Percentiles rank a stretch among this genome's conserved stretches.
These are phyloP conservation scores for Porpolomopsis calyptriformis DNA, from an alignment of 768 basidiomycete species.

Conservation along the genomic window DNA sequence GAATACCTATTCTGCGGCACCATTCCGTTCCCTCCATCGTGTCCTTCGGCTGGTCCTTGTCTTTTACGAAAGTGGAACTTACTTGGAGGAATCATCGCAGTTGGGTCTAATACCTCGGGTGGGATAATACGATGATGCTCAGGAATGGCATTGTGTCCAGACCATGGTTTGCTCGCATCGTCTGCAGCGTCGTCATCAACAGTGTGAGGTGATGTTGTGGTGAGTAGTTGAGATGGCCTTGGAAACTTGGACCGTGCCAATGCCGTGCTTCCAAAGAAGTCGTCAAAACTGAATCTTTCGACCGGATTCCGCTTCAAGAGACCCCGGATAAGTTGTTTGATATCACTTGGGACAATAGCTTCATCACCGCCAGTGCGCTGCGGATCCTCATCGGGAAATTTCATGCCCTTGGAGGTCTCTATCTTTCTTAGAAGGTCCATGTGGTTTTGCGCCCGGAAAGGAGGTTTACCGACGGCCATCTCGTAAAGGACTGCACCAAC, in stretches of 20 bases:
- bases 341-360: slow-evolving; percentile 60
- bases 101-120: slow-evolving; percentile 71
- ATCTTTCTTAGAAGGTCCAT: slow-evolving; percentile 92
- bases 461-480: slow-evolving; percentile 87
- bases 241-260: slow-evolving; percentile 72
- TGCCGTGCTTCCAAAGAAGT: slow-evolving; percentile 80
- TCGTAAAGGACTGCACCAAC: slow-evolving; percentile 96
- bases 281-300: slow-evolving; percentile 81
- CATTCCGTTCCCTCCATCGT: slow-evolving; percentile 14
- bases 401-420: slow-evolving; percentile 81
- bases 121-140: slow-evolving; percentile 67
- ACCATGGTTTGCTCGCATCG: slow-evolving; percentile 23
- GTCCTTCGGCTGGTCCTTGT: slow-evolving; percentile 16
- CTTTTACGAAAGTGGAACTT: slow-evolving; percentile 59
- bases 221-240: slow-evolving; percentile 24
- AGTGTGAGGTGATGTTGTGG: background rate
- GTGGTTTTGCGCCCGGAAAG: slow-evolving; percentile 92
- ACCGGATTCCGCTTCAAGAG: slow-evolving; percentile 75
- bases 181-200: slow-evolving; percentile 20
- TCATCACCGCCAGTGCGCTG: slow-evolving; percentile 38
- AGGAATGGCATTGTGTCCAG: slow-evolving; percentile 41
- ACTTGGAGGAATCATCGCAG: slow-evolving; percentile 73
- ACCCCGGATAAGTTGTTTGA: slow-evolving; percentile 80
- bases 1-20: slow-evolving; percentile 11
- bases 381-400: slow-evolving; percentile 88